Evolutionary conservation across 164 flowering plant species (phyloP), one percentile per base, ranked within the genome.

Genomic region (Umbellularia californica): DNA sequence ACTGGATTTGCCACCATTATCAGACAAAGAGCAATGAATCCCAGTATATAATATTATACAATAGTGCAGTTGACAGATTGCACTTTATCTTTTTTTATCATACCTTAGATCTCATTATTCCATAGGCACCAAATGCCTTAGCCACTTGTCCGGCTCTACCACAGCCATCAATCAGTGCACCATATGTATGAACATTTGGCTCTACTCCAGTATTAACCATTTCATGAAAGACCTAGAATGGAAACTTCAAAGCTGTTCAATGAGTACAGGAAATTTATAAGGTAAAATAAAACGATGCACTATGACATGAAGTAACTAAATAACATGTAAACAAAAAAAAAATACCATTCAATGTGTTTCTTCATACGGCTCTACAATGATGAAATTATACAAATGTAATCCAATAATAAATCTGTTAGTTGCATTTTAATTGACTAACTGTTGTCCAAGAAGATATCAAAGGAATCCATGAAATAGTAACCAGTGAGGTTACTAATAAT

Each of bases 111-210:
- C 96, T 88, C 88, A 95, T 75, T 73, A 95, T 90, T 22, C 98
- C 99, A 83, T 95, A 95, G 67, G 94, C 97, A 79, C 98, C 98
- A 87, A 93, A 93, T 67, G 99, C 99, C 84, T 95, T 95, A 5
- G 96, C 94, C 41, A 95, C 92, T 82, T 93, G 96, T 65, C 97
- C 99, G 62, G 91, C 98, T 87, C 85, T 90, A 30, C 90, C 99
- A 86, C 98, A 95, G 62, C 98, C 98, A 89, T 95, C 99, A 79
- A 93, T 93, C 70, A 95, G 89, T 65, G 99, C 92, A 69, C 98
- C 97, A 82, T 93, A 93, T 50, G 99, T 95, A 81, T 90, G 90
- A 82, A 88, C 82, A 85, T 92, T 95, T 65, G 98, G 97, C 78
- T 90, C 93, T 62, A 92, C 86, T 81, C 92, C 93, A 76, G 87